Evolutionary conservation across 164 flowering plant species (phyloP), one percentile per base, ranked within the genome.

Genomic region (Vitis rotundifolia): DNA sequence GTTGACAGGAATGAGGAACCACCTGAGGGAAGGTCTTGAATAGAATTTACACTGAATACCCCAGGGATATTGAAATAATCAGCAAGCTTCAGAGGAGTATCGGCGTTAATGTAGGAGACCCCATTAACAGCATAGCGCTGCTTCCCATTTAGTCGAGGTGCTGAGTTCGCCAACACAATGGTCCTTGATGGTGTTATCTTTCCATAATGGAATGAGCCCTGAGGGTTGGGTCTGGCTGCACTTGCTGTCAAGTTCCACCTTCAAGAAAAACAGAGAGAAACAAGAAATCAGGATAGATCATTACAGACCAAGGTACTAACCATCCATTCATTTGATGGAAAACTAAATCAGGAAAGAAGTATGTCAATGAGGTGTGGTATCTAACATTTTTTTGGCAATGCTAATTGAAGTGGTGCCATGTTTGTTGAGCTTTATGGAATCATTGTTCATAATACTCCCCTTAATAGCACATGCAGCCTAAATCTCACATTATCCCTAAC

Each of bases 171-270:
- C 54, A 88, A 71, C 11, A 87, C 72, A 51, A 85, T 64, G 13
- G 79, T 83, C 76, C 74, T 85, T 19, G 87, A 69, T 47, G 80
- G 59, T 9, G 56, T 69, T 16, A 87, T 81, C 60, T 51, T 75
- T 44, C 90, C 92, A 69, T 88, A 88, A 65, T 88, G 92, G 83
- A 71, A 88, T 22, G 92, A 85, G 13, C 92, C 92, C 63, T 88
- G 92, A 16, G 87, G 88, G 70, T 88, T 88, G 0, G 92, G 92
- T 72, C 92, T 82, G 11, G 92, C 92, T 57, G 92, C 92, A 75
- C 70, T 88, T 64, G 90, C 79, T 22, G 92, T 85, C 75, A 88
- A 73, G 54, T 88, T 88, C 92, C 92, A 87, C 82, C 92, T 88
- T 13, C 66, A 78, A 67, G 66, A 65, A 52, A 47, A 31, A 54